These are phyloP conservation scores for Ceratobasidium sp. DNA, from an alignment of 1,284 basidiomycete genomes.

Conservation along the genomic window DNA sequence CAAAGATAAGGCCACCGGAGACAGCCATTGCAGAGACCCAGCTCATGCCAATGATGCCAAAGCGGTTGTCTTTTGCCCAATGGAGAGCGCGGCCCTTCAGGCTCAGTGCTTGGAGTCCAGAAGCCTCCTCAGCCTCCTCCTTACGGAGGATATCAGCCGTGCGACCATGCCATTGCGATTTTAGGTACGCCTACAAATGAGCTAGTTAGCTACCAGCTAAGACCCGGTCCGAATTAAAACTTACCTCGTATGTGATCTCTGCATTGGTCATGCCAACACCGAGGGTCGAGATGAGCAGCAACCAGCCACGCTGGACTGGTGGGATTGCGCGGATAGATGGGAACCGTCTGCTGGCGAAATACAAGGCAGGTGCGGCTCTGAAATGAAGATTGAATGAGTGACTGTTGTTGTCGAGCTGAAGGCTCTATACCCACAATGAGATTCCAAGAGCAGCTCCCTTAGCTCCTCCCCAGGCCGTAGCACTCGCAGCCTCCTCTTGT, in stretches of 20 bases:
- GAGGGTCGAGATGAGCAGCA: conserved; percentile 23
- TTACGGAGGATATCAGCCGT: conserved; percentile 35
- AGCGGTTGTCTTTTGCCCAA: conserved; percentile 39
- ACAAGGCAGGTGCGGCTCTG: conserved; percentile 22
- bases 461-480: conserved; percentile 8
- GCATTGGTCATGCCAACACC: conserved; percentile 36
- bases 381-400: not conserved
- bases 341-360: conserved; percentile 37
- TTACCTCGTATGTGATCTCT: conserved; percentile 32
- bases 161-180: conserved; percentile 38
- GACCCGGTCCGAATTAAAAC: not conserved
- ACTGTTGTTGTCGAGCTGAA: too few relatives aligned
- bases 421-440: conserved; percentile 12
- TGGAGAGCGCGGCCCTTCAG: conserved; percentile 34
- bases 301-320: conserved; percentile 26
- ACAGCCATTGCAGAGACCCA: conserved; percentile 39
- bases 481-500: conserved; percentile 49
- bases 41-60: conserved; percentile 40
- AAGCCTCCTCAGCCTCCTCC: conserved; percentile 29
- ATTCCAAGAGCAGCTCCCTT: conserved; percentile 18
- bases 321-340: conserved; percentile 32
- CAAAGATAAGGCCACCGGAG: conserved; percentile 36
- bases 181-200: conserved; percentile 18
- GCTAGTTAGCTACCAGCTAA: not conserved
- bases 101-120: conserved; percentile 22